A percentile compares a stretch with the other conserved stretches of the same genome.
Evolutionary conservation across 352 stramenopile genomes (phyloP).

Genomic region (Phytophthora chlamydospora): DNA sequence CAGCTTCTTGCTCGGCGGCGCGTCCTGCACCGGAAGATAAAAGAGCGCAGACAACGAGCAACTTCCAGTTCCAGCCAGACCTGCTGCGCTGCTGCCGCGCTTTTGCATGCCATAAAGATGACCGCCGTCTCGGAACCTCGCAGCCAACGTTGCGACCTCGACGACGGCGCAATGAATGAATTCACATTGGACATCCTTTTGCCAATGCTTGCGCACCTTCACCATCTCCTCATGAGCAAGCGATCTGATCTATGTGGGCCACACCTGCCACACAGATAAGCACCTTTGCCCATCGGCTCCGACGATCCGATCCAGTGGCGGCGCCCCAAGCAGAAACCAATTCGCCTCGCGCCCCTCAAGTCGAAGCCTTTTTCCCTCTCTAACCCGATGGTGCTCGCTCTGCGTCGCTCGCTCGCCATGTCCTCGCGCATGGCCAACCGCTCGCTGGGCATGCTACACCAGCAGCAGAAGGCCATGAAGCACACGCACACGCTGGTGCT

Average conservation of each 20-base stretch:
- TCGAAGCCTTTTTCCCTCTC: conserved; percentile 1
- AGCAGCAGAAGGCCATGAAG: conserved; percentile 70
- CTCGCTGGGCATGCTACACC: conserved; percentile 45
- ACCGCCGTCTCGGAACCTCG: conserved; percentile 6
- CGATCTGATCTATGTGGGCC: conserved; percentile 2
- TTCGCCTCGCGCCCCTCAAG: conserved; percentile 31
- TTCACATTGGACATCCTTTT: conserved; percentile 29
- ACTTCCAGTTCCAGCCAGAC: no score
- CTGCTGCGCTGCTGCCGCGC: neutral
- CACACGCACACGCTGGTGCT: conserved; percentile 92
- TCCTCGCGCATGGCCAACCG: conserved; percentile 37
- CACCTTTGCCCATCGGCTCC: conserved; percentile 8
- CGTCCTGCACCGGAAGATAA: conserved; percentile 3
- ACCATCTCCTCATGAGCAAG: conserved; percentile 10
- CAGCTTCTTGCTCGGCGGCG: conserved; percentile 2
- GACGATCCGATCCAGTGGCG: conserved; percentile 16
- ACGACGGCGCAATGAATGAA: conserved; percentile 19
- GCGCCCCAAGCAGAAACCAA: conserved; percentile 37
- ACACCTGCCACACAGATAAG: conserved; percentile 5
- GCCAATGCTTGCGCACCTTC: neutral
- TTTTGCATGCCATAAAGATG: conserved; percentile 34
- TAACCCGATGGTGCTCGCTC: conserved; percentile 58
- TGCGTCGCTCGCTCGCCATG: conserved; percentile 57
- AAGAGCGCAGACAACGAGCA: neutral
- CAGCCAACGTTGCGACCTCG: conserved; percentile 1